A percentile compares a stretch with the other conserved stretches of the same genome.
phyloP scores from a whole-genome alignment of 140 eudicot genomes.

The Eryngium alpinum region DNA sequence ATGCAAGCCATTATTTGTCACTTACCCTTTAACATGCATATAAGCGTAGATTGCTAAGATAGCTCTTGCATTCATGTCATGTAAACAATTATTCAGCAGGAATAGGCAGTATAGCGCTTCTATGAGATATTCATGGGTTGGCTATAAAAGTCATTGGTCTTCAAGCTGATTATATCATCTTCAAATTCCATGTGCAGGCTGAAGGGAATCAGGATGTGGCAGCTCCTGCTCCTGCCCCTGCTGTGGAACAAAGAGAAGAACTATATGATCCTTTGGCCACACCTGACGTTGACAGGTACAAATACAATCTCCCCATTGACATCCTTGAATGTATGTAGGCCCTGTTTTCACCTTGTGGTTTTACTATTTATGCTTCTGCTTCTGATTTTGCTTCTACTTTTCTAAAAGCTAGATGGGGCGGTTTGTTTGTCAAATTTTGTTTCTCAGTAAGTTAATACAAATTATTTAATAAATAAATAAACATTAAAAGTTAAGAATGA shows the following conservation, averaged over 20 bases:
- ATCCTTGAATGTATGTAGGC: not conserved
- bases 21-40: not conserved
- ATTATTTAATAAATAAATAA: no score
- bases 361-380: no score
- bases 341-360: no score
- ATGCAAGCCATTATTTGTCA: not conserved
- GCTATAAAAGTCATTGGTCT: not conserved
- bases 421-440: no score
- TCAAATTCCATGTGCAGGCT: conserved; percentile 34
- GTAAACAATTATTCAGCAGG: not conserved
- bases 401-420: no score
- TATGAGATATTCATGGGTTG: not conserved
- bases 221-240: conserved; percentile 49
- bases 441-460: no score
- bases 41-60: not conserved
- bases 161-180: conserved; percentile 1
- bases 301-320: conserved; percentile 26
- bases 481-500: no score
- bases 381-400: no score
- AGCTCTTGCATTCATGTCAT: not conserved
- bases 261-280: conserved; percentile 74
- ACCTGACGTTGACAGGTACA: conserved; percentile 87
- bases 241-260: conserved; percentile 74
- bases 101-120: not conserved
- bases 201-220: conserved; percentile 81